phyloP scores from a whole-genome alignment of 73 alveolate species.

The Symbiodinium natans region DNA sequence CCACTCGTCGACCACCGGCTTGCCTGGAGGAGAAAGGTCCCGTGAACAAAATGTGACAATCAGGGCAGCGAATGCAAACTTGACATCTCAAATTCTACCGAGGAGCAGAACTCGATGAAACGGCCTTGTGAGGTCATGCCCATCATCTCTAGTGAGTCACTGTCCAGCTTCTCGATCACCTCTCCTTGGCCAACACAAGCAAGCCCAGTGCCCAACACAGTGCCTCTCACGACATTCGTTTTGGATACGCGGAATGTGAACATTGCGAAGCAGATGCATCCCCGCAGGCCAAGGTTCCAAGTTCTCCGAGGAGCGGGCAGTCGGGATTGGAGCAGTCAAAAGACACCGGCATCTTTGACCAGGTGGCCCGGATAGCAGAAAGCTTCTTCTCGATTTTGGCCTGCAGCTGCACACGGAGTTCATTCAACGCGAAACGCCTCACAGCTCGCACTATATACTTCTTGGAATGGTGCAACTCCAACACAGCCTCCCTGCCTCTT shows the following conservation, averaged over 20 bases:
- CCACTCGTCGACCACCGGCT: slow-evolving; percentile 97
- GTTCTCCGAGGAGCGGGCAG: slow-evolving; percentile 91
- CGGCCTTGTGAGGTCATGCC: slow-evolving; percentile 98
- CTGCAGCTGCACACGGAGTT: slow-evolving; percentile 32
- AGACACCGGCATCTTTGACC: slow-evolving; percentile 95
- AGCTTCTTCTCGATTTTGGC: slow-evolving; percentile 98
- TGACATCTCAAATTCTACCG: not conserved
- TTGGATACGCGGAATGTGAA: no score
- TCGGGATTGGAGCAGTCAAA: slow-evolving; percentile 89
- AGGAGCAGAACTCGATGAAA: slow-evolving; percentile 78
- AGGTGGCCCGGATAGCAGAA: slow-evolving; percentile 96
- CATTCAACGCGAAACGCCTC: slow-evolving; percentile 94
- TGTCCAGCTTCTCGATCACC: slow-evolving; percentile 98
- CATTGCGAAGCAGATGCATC: not conserved
- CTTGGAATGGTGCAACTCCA: not conserved
- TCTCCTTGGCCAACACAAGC: slow-evolving; percentile 82
- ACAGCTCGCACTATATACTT: not conserved
- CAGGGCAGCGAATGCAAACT: not conserved
- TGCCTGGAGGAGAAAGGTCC: not conserved
- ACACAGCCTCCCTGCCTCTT: slow-evolving; percentile 94
- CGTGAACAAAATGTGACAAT: no score
- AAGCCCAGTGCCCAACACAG: not conserved
- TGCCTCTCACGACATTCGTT: no score
- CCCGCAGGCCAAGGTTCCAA: not conserved
- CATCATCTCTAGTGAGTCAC: slow-evolving; percentile 98